Conservation (phyloP, 2,329 filamentous ascomycete species). For the Penicillium glabrum region DNA sequence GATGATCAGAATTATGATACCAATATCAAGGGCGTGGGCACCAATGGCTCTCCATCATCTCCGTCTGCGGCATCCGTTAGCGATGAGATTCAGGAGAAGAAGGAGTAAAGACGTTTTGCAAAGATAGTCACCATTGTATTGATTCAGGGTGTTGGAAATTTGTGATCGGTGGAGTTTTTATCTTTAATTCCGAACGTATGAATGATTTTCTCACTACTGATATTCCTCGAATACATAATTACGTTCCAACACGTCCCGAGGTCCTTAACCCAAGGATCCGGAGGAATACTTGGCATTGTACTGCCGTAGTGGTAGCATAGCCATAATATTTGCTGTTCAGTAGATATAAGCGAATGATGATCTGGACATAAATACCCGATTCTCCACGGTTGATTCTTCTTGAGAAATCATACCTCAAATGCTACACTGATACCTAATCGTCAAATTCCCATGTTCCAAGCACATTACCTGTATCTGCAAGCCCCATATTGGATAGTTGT, state of each 20-base stretch:
- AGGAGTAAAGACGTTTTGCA: background rate
- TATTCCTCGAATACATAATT: too few species aligned
- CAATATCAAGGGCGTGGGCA: background rate
- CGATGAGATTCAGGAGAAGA: background rate
- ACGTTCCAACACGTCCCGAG: too few species aligned
- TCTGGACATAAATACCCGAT: background rate
- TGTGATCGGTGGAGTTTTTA: background rate
- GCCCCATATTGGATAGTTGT: background rate
- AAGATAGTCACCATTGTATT: background rate
- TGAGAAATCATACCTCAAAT: background rate
- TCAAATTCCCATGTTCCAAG: background rate
- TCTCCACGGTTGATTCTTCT: background rate
- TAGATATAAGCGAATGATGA: background rate
- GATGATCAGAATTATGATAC: background rate
- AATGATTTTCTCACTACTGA: too few species aligned
- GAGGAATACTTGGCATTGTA: background rate
- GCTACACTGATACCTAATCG: background rate
- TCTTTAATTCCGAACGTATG: too few species aligned
- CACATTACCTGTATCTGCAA: background rate
- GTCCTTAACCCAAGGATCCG: too few species aligned
- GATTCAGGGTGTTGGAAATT: background rate
- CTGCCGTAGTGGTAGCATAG: background rate
- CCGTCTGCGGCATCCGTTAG: conserved; percentile 1
- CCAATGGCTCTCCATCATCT: background rate
- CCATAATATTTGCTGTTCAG: background rate